Evolutionary conservation across 306 rosid genomes (phyloP), one percentile per base, ranked within the genome.

Genomic region (Phaseolus lunatus): DNA sequence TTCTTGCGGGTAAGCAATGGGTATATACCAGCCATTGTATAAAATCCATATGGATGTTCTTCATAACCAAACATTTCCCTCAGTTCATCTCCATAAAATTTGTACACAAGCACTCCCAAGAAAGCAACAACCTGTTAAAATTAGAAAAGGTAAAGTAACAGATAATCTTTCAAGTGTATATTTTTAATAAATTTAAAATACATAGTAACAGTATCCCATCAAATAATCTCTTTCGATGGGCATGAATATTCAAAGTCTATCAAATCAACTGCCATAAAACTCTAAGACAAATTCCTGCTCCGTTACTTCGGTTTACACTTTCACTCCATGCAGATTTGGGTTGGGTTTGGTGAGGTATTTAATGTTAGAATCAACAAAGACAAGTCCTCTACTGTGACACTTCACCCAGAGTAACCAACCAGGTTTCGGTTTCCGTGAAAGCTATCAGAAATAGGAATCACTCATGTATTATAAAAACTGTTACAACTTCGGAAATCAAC

Each of bases 1-100:
- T 44, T 43, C 5, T 72, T 61, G 49, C 5, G 41, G 27, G 64
- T 52, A 76, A 70, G 68, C 56, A 79, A 58, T 23, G 20, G 67
- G 78, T 64, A 22, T 90, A 95, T 92, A 95, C 99, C 97, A 9
- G 99, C 98, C 99, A 95, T 88, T 19, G 94, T 89, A 72, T 95
- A 95, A 85, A 95, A 95, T 62, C 95, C 99, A 85, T 92, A 92
- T 2, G 99, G 98, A 86, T 95, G 99, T 83, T 95, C 97, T 88
- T 92, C 98, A 57, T 95, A 95, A 61, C 99, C 99, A 86, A 95
- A 95, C 97, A 95, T 92, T 86, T 95, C 99, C 79, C 97, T 85
- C 27, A 92, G 87, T 68, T 95, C 99, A 49, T 95, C 97, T 69
- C 99, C 99, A 69, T 92, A 95, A 83, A 95, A 91, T 81, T 92